Conservation (phyloP, 202 grass and related monocot genomes). For the Zizania palustris region DNA sequence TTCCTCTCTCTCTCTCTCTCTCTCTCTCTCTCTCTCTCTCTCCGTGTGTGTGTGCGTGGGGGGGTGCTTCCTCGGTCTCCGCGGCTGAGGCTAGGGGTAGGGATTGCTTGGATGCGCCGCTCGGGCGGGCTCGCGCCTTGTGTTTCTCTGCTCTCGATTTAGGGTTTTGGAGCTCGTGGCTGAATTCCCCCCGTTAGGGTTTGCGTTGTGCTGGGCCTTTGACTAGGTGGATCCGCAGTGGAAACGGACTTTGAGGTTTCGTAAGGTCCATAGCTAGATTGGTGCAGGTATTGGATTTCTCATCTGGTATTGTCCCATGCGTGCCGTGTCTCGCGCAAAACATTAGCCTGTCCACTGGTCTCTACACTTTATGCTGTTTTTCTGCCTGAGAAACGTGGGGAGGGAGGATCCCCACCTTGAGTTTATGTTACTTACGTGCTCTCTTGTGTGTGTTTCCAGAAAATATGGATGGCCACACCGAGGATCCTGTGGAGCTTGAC, state of each 20-base stretch:
- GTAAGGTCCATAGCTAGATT: background rate
- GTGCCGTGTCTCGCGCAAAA: background rate
- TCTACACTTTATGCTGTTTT: background rate
- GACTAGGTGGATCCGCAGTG: background rate
- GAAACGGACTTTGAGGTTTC: background rate
- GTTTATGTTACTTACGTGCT: background rate
- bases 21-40: too few relatives aligned
- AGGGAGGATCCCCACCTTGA: background rate
- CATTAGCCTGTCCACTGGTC: background rate
- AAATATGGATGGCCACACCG: constrained; percentile 52
- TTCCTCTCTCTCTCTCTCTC: too few relatives aligned
- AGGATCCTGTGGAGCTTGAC: constrained; percentile 38
- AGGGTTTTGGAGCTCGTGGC: constrained; percentile 26
- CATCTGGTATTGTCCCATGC: background rate
- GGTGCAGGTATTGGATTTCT: background rate
- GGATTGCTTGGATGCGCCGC: background rate
- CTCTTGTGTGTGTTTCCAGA: constrained; percentile 37
- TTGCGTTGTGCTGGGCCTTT: background rate
- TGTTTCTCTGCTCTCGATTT: constrained; percentile 32
- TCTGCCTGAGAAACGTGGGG: background rate
- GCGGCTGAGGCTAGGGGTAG: background rate
- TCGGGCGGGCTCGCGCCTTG: background rate
- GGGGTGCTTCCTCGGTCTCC: rapidly evolving
- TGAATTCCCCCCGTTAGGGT: background rate
- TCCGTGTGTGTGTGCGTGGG: too few relatives aligned